Conservation (phyloP, 495 filamentous ascomycete species). For the Trichoderma orchidacearum region DNA sequence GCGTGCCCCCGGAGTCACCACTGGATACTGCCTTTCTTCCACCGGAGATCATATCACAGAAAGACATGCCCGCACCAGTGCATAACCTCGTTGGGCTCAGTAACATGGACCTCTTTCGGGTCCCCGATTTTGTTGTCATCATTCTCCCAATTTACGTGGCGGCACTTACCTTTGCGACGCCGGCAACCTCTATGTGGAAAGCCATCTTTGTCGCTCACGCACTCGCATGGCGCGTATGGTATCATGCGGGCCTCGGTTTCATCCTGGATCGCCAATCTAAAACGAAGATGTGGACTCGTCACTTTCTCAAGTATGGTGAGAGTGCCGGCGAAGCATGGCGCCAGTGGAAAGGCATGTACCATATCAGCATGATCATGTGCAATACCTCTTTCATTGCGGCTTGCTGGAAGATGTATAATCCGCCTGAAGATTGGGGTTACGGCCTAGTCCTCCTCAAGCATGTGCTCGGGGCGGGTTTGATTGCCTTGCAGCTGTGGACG, state of each 20-base stretch:
- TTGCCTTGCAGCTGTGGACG: conserved; percentile 87
- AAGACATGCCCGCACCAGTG: conserved; percentile 42
- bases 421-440: conserved; percentile 73
- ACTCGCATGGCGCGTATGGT: conserved; percentile 78
- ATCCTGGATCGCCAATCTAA: conserved; percentile 76
- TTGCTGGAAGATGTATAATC: conserved; percentile 88
- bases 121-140: conserved; percentile 66
- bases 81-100: conserved; percentile 69
- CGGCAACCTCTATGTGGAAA: conserved; percentile 60
- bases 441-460: conserved; percentile 76
- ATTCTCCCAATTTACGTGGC: conserved; percentile 62
- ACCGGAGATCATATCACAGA: conserved; percentile 14
- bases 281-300: conserved; percentile 83
- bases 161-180: conserved; percentile 58
- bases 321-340: conserved; percentile 83
- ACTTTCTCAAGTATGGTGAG: conserved; percentile 95
- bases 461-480: conserved; percentile 64
- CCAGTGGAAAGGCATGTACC: conserved; percentile 95
- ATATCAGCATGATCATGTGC: conserved; percentile 80
- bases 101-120: conserved; percentile 79
- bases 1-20: neutral
- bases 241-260: conserved; percentile 73
- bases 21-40: neutral
- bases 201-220: conserved; percentile 72
- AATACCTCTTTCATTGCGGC: conserved; percentile 81